phyloP scores from a whole-genome alignment of 345 rosid species.

The Eucalyptus tenuipes region DNA sequence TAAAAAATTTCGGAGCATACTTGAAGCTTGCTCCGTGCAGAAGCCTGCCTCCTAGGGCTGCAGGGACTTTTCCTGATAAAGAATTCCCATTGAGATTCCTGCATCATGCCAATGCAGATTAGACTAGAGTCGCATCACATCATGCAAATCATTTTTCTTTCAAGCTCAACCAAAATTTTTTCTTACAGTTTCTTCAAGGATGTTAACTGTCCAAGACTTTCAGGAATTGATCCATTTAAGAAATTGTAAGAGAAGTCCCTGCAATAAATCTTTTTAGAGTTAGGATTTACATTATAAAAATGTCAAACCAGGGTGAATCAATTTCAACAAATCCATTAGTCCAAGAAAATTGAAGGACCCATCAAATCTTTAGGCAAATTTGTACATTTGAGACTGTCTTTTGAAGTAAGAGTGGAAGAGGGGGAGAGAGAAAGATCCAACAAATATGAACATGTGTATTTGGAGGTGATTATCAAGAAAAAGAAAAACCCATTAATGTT shows the following conservation, averaged over 20 bases:
- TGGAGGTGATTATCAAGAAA: neutral
- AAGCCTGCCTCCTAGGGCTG: conserved; percentile 83
- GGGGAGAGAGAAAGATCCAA: neutral
- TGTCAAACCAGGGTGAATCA: neutral
- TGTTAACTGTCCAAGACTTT: conserved; percentile 66
- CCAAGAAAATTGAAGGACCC: neutral
- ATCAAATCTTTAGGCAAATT: neutral
- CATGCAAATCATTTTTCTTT: neutral
- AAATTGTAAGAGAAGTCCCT: conserved; percentile 84
- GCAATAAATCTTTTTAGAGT: neutral
- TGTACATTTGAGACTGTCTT: neutral
- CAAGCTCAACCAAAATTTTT: neutral
- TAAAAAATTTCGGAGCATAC: conserved; percentile 16
- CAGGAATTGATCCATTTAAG: conserved; percentile 79
- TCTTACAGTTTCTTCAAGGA: conserved; percentile 67
- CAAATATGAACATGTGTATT: neutral
- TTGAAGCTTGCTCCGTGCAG: conserved; percentile 93
- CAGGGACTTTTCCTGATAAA: conserved; percentile 82
- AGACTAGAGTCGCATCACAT: neutral
- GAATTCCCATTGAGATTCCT: conserved; percentile 93
- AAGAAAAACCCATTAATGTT: neutral
- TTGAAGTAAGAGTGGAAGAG: neutral
- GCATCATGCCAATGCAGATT: neutral
- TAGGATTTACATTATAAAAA: neutral
- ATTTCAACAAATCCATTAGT: neutral